These are phyloP conservation scores for Gyrodon lividus DNA, from an alignment of 768 basidiomycete species.

Conservation along the genomic window DNA sequence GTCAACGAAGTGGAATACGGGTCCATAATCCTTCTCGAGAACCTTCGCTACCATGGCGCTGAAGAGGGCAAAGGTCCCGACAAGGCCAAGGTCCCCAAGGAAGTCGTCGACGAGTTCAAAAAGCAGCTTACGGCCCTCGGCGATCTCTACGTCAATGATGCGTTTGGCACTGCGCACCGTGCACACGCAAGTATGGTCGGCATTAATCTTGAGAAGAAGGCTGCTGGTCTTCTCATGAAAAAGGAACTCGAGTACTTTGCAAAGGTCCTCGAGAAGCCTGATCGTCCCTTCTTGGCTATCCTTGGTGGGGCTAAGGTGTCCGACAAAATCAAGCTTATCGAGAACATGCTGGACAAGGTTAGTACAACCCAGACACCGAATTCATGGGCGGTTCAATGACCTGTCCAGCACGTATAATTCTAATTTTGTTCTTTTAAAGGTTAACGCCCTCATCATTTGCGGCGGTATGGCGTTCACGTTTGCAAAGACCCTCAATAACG, in stretches of 20 bases:
- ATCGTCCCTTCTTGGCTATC: slow-evolving; percentile 95
- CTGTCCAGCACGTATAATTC: background rate
- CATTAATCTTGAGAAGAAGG: slow-evolving; percentile 86
- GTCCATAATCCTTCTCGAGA: slow-evolving; percentile 88
- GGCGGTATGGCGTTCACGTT: slow-evolving; percentile 99
- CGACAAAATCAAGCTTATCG: slow-evolving; percentile 98
- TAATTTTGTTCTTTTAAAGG: slow-evolving; percentile 42
- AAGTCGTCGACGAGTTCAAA: slow-evolving; percentile 78
- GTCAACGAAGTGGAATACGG: slow-evolving; percentile 61
- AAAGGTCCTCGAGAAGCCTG: slow-evolving; percentile 93
- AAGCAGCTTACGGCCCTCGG: slow-evolving; percentile 87
- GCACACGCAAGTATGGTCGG: slow-evolving; percentile 99
- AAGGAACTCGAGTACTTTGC: slow-evolving; percentile 99
- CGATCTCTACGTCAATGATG: slow-evolving; percentile 97
- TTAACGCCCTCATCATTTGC: slow-evolving; percentile 92
- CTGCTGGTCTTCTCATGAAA: slow-evolving; percentile 95
- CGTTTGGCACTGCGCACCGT: slow-evolving; percentile 97
- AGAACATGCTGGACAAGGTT: slow-evolving; percentile 97
- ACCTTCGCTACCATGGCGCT: slow-evolving; percentile 97
- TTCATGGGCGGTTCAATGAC: background rate
- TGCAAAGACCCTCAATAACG: slow-evolving; percentile 86
- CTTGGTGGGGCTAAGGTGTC: slow-evolving; percentile 98
- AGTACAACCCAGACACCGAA: background rate
- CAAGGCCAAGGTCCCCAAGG: slow-evolving; percentile 91
- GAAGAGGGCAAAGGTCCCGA: slow-evolving; percentile 98